These are phyloP conservation scores for Aspergillus fijiensis DNA, from an alignment of 2,329 filamentous ascomycete species.

Conservation along the genomic window DNA sequence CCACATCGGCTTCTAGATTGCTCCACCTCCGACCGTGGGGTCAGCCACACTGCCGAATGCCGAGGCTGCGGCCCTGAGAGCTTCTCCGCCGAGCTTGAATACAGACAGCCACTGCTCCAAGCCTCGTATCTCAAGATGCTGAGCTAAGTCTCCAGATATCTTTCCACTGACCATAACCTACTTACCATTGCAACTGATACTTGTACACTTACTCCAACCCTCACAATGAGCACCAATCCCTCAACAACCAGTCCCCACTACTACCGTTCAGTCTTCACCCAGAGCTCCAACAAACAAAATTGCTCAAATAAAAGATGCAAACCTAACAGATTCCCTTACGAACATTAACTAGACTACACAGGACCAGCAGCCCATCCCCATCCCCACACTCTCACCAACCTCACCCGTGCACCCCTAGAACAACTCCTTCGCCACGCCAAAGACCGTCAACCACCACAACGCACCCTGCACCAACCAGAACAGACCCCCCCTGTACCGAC, in stretches of 20 bases:
- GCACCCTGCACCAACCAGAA: conserved; percentile 44
- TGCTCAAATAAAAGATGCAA: neutral
- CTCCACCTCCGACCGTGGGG: conserved; percentile 10
- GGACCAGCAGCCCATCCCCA: no score
- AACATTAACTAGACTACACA: neutral
- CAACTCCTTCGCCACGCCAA: conserved; percentile 36
- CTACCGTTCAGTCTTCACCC: neutral
- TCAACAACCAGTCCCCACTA: no score
- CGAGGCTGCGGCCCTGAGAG: neutral
- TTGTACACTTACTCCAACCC: no score
- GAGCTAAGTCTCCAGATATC: no score
- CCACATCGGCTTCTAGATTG: conserved; percentile 10
- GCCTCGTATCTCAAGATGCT: no score
- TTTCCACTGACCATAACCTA: no score
- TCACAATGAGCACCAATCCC: no score
- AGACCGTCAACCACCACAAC: conserved; percentile 41
- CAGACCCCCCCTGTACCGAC: conserved; percentile 33
- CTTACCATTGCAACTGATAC: no score
- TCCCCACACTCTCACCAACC: no score
- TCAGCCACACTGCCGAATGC: conserved; percentile 14
- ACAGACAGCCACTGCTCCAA: no score
- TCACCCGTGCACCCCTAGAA: conserved; percentile 17
- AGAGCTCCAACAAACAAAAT: neutral
- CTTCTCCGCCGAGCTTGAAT: neutral
- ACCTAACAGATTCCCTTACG: neutral